phyloP scores from a whole-genome alignment of 805 yeast genomes.

The Saccharomycopsis vini region DNA sequence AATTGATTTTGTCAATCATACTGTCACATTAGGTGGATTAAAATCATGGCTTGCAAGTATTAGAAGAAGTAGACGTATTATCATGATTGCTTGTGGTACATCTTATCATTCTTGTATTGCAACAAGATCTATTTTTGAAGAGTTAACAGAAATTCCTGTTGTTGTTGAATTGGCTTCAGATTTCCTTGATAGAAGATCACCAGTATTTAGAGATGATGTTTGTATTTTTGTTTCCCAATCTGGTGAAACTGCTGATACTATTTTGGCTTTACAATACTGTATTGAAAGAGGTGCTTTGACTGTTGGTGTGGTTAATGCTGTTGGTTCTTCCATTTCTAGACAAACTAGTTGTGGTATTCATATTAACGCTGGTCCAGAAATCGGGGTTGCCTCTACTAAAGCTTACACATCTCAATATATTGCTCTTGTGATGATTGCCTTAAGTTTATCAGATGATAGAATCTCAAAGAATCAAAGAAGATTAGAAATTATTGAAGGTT shows the following conservation, averaged over 20 bases:
- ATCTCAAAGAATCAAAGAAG: conserved; percentile 71
- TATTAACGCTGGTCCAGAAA: conserved; percentile 98
- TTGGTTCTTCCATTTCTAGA: conserved; percentile 94
- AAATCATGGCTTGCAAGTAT: conserved; percentile 76
- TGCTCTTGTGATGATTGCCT: conserved; percentile 93
- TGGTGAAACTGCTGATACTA: conserved; percentile 98
- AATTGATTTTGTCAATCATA: conserved; percentile 75
- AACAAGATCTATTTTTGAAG: conserved; percentile 92
- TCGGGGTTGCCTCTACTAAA: conserved; percentile 98
- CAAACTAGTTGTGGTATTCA: conserved; percentile 99
- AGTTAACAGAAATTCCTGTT: conserved; percentile 90
- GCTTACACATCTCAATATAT: conserved; percentile 98
- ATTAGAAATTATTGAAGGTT: conserved; percentile 75
- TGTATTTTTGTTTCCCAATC: conserved; percentile 97
- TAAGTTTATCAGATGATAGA: conserved; percentile 88
- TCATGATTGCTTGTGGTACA: conserved; percentile 99
- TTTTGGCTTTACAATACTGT: conserved; percentile 91
- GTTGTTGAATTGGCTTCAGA: conserved; percentile 90
- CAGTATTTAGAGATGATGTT: conserved; percentile 97
- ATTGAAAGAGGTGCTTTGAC: conserved; percentile 95
- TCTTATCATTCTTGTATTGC: conserved; percentile 98
- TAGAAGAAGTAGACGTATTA: conserved; percentile 88
- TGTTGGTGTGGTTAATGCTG: conserved; percentile 95
- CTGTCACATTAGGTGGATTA: conserved; percentile 83
- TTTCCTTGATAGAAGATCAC: conserved; percentile 87